Percentiles rank a stretch among this genome's conserved stretches.
Conservation (phyloP, 371 early-diverging fungal species). For the Haplosporangium sp. region DNA sequence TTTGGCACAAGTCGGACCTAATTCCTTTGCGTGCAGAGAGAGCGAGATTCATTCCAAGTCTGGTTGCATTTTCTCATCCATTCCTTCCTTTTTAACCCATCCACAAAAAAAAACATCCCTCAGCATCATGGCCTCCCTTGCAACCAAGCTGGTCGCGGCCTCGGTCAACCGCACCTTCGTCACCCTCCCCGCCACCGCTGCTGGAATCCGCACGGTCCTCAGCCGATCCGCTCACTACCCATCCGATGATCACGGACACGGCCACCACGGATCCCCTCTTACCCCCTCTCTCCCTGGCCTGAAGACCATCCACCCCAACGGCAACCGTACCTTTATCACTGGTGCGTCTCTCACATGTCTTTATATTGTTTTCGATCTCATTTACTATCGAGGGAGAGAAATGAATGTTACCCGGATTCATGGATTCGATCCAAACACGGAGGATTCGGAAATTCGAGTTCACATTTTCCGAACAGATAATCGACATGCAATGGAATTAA, state of each 20-base stretch:
- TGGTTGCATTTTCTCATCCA: slow-evolving; percentile 11
- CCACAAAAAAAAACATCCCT: too few relatives aligned
- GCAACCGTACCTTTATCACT: slow-evolving; percentile 51
- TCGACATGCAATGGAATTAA: too few relatives aligned
- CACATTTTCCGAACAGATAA: slow-evolving; percentile 16
- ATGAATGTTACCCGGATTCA: not conserved
- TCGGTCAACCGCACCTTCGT: slow-evolving; percentile 45
- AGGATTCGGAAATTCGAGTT: slow-evolving; percentile 9
- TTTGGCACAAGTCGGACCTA: too few relatives aligned
- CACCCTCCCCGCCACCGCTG: slow-evolving; percentile 46
- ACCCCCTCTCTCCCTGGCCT: slow-evolving; percentile 36
- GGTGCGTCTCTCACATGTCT: slow-evolving; percentile 22
- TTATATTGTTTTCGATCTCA: not conserved
- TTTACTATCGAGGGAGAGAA: not conserved
- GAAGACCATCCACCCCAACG: slow-evolving; percentile 31
- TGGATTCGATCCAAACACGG: too few relatives aligned
- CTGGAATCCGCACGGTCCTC: slow-evolving; percentile 35
- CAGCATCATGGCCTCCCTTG: slow-evolving; percentile 41
- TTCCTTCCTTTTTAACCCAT: slow-evolving; percentile 3
- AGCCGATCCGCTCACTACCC: slow-evolving; percentile 28
- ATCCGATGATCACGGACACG: slow-evolving; percentile 46
- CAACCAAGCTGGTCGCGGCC: slow-evolving; percentile 48
- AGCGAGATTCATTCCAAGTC: too few relatives aligned
- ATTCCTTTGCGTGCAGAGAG: too few relatives aligned
- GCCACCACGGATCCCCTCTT: slow-evolving; percentile 42